Conservation (phyloP, 768 basidiomycete species). For the Xerocomellus chrysenteron region DNA sequence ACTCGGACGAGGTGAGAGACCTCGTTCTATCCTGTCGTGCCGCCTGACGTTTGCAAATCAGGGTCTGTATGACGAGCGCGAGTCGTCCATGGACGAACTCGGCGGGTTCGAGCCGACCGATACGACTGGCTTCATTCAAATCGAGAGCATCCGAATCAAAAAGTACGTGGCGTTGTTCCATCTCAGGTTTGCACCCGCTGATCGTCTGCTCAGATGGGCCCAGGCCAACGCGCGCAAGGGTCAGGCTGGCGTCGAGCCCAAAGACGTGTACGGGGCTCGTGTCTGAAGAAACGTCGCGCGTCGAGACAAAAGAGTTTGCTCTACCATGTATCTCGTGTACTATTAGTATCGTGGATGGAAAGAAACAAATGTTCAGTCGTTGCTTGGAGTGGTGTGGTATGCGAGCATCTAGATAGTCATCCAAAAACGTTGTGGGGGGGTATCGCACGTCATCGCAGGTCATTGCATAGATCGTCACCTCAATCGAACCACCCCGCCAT, state of each 20-base stretch:
- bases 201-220: constrained; percentile 61
- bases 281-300: constrained; percentile 30
- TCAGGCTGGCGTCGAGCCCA: constrained; percentile 70
- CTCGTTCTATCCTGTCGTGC: background rate
- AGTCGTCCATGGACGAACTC: constrained; percentile 98
- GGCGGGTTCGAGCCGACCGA: constrained; percentile 97
- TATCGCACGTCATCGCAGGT: constrained; percentile 4
- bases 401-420: background rate
- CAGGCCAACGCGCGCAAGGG: constrained; percentile 85
- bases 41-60: constrained; percentile 24
- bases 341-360: background rate
- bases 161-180: constrained; percentile 54
- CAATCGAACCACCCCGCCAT: constrained; percentile 73
- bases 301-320: background rate
- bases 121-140: constrained; percentile 94
- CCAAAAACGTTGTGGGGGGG: background rate
- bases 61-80: constrained; percentile 93
- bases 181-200: background rate
- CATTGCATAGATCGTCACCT: constrained; percentile 6
- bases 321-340: constrained; percentile 1
- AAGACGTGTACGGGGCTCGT: constrained; percentile 78
- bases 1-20: constrained; percentile 70
- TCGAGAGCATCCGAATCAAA: constrained; percentile 97
- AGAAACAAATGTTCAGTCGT: background rate
- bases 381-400: background rate